Conservation (phyloP, 2,329 filamentous ascomycete species). For the Talaromyces albobiverticillius region DNA sequence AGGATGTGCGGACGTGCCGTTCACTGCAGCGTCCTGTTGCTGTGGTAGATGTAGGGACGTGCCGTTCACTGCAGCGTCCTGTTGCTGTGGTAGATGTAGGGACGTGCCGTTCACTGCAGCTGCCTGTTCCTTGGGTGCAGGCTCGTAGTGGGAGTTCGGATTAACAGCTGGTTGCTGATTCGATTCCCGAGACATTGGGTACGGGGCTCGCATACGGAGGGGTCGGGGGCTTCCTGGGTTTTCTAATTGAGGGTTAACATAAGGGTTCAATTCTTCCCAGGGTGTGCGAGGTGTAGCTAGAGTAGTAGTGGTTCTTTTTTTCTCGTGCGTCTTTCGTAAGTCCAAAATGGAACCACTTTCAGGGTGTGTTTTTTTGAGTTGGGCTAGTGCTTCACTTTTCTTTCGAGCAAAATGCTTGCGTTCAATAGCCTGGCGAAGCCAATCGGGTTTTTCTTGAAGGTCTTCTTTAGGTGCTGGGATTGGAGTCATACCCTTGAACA, state of each 20-base stretch:
- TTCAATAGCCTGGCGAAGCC: too few relatives aligned
- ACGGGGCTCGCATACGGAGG: not conserved
- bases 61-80: not conserved
- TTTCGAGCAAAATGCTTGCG: too few relatives aligned
- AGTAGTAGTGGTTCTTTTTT: not conserved
- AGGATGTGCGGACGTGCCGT: not conserved
- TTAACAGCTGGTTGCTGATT: not conserved
- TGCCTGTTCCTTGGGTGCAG: not conserved
- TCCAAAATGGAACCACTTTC: not conserved
- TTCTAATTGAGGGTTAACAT: slow-evolving; percentile 10
- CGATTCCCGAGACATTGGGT: not conserved
- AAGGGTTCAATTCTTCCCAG: not conserved
- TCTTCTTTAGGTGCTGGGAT: not conserved
- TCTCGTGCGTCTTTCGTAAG: not conserved
- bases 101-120: not conserved
- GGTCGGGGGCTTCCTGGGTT: not conserved
- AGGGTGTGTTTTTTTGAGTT: not conserved
- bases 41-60: too few relatives aligned
- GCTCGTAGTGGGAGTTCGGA: not conserved
- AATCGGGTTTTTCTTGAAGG: too few relatives aligned
- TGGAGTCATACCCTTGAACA: slow-evolving; percentile 11
- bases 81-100: not conserved
- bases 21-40: too few relatives aligned
- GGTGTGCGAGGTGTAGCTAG: not conserved
- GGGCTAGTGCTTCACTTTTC: not conserved